Conservation (phyloP, 2,329 filamentous ascomycete genomes). For the Davidsoniella australis region DNA sequence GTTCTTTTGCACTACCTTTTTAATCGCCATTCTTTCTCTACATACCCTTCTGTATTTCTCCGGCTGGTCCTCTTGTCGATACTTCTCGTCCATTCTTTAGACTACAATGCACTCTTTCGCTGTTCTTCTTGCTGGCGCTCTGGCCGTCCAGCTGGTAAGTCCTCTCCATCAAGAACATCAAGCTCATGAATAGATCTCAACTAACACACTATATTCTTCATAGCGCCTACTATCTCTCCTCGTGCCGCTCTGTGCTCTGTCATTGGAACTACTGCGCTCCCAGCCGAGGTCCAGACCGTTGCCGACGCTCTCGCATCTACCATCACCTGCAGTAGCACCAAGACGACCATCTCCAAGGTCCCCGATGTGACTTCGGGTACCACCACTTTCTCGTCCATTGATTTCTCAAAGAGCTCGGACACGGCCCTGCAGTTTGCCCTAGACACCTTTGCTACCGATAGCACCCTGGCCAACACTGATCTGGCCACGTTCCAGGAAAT, state of each 20-base stretch:
- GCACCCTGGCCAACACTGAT: constrained; percentile 30
- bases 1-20: background rate
- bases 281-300: constrained; percentile 28
- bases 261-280: constrained; percentile 31
- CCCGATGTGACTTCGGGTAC: constrained; percentile 38
- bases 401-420: constrained; percentile 33
- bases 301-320: constrained; percentile 25
- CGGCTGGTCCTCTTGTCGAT: background rate
- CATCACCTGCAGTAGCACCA: constrained; percentile 31
- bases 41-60: background rate
- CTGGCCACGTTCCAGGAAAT: constrained; percentile 34
- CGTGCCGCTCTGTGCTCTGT: constrained; percentile 34
- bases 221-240: constrained; percentile 13
- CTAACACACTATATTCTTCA: background rate
- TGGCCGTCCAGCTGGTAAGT: constrained; percentile 10
- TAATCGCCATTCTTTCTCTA: background rate
- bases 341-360: constrained; percentile 33
- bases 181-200: background rate
- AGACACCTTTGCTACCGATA: constrained; percentile 32
- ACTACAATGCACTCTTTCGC: constrained; percentile 5
- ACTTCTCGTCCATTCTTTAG: background rate
- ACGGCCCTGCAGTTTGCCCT: constrained; percentile 38
- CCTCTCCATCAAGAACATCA: background rate
- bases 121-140: constrained; percentile 3
- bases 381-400: constrained; percentile 34